Evolutionary conservation across 1,284 basidiomycete species (phyloP).

Genomic region (Puccinia hordei): DNA sequence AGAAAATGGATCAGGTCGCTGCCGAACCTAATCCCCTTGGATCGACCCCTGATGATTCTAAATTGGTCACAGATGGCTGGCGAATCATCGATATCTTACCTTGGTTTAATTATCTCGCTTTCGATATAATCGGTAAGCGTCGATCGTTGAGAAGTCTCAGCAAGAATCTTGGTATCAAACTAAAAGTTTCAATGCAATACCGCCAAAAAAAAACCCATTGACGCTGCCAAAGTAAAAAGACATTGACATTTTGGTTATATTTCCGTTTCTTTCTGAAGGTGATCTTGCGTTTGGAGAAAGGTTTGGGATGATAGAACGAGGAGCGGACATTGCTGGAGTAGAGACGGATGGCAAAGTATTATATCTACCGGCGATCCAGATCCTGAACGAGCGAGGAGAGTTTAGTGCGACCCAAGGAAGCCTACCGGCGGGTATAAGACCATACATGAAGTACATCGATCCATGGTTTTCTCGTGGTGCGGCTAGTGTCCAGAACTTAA

Average conservation of each 20-base stretch:
- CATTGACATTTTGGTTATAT: no score
- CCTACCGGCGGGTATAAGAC: constrained; percentile 69
- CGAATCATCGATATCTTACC: constrained; percentile 68
- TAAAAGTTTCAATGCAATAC: no score
- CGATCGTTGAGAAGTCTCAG: constrained; percentile 58
- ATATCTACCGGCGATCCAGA: constrained; percentile 77
- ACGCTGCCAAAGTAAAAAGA: no score
- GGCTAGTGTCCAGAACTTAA: constrained; percentile 71
- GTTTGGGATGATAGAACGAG: constrained; percentile 82
- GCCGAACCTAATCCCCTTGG: constrained; percentile 64
- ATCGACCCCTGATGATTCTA: not conserved
- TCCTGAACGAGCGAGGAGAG: constrained; percentile 86
- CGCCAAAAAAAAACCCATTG: no score
- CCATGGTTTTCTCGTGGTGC: constrained; percentile 77
- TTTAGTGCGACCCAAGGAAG: constrained; percentile 81
- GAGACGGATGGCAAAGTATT: constrained; percentile 64
- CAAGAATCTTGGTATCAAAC: no score
- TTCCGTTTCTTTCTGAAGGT: constrained; percentile 48
- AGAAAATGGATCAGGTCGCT: constrained; percentile 79
- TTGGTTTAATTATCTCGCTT: constrained; percentile 77
- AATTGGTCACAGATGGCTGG: not conserved
- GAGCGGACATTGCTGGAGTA: constrained; percentile 72
- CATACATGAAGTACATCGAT: constrained; percentile 53
- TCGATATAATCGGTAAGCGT: constrained; percentile 77
- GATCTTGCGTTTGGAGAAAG: constrained; percentile 74